A percentile compares a stretch with the other conserved stretches of the same genome.
These are phyloP conservation scores for Tephrocybe sp. DNA, from an alignment of 768 basidiomycete genomes.

Conservation along the genomic window DNA sequence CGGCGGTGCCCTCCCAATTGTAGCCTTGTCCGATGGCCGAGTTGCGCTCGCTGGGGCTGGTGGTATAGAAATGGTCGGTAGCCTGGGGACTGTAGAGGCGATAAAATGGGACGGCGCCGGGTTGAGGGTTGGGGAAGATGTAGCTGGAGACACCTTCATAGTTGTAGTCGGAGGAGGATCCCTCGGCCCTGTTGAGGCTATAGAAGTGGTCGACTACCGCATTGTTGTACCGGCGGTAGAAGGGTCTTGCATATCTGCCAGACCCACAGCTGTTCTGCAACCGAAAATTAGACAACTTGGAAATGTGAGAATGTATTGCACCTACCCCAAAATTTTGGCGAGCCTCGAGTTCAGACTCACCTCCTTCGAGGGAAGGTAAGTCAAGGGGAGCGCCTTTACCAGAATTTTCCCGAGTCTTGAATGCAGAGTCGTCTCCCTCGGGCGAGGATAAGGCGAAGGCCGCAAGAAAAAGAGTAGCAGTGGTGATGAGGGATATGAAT, in stretches of 20 bases:
- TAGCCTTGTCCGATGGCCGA: constrained; percentile 14
- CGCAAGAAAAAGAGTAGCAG: not conserved
- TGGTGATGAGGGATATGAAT: too few species aligned
- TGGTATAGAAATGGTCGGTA: constrained; percentile 25
- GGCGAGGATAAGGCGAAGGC: not conserved
- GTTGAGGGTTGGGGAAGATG: constrained; percentile 9
- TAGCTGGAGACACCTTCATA: constrained; percentile 14
- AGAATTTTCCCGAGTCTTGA: not conserved
- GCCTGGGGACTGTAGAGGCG: constrained; percentile 15
- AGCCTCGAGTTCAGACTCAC: too few species aligned
- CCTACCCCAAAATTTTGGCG: too few species aligned
- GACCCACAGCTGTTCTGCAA: too few species aligned
- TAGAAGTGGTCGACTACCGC: constrained; percentile 16
- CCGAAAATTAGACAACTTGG: too few species aligned
- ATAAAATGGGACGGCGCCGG: constrained; percentile 20
- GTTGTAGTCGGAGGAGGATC: constrained; percentile 1
- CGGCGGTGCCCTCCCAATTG: constrained; percentile 16
- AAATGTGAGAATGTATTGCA: too few species aligned
- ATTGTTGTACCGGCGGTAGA: constrained; percentile 1
- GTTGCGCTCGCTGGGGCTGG: constrained; percentile 14
- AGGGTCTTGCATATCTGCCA: not conserved
- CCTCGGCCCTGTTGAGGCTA: constrained; percentile 6
- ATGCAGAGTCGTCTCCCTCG: not conserved
- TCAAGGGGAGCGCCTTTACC: too few species aligned
- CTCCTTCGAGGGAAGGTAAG: too few species aligned